Conservation (phyloP, 352 stramenopile species). For the Globisporangium emineosum region DNA sequence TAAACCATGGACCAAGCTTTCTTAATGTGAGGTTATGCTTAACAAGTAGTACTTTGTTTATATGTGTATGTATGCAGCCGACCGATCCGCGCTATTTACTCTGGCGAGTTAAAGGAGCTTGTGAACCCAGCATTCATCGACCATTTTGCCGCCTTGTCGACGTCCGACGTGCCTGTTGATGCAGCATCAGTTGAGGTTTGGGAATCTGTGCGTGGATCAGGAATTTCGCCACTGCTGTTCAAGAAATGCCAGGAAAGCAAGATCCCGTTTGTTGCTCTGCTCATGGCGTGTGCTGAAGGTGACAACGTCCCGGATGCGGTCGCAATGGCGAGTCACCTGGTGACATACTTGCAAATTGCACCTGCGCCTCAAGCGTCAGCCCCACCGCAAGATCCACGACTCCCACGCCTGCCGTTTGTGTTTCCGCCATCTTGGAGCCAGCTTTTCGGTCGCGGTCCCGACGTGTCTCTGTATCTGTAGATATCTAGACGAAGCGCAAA, state of each 20-base stretch:
- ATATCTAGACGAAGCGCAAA: conserved; percentile 7
- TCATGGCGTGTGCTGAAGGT: conserved; percentile 74
- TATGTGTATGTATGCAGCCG: conserved; percentile 26
- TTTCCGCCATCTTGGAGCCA: conserved; percentile 65
- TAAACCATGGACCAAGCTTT: neutral
- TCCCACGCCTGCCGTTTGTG: conserved; percentile 29
- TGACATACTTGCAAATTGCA: conserved; percentile 35
- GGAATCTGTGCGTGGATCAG: conserved; percentile 49
- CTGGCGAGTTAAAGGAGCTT: conserved; percentile 22
- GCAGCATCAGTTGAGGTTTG: conserved; percentile 17
- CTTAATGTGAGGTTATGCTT: neutral
- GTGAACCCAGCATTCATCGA: conserved; percentile 35
- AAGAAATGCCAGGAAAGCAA: conserved; percentile 29
- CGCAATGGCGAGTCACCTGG: conserved; percentile 49
- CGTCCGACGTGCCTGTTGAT: neutral
- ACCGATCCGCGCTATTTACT: conserved; percentile 56
- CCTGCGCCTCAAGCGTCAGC: conserved; percentile 2
- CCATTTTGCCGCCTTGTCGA: conserved; percentile 35
- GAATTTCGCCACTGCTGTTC: conserved; percentile 54
- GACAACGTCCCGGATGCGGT: conserved; percentile 78
- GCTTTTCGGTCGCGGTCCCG: conserved; percentile 54
- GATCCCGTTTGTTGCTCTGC: conserved; percentile 46
- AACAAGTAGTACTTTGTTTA: neutral
- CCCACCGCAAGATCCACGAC: conserved; percentile 1
- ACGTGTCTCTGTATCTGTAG: conserved; percentile 57